Base-by-base conservation (phyloP, 352 stramenopile genomes). In the Globisporangium iwayamae region DNA sequence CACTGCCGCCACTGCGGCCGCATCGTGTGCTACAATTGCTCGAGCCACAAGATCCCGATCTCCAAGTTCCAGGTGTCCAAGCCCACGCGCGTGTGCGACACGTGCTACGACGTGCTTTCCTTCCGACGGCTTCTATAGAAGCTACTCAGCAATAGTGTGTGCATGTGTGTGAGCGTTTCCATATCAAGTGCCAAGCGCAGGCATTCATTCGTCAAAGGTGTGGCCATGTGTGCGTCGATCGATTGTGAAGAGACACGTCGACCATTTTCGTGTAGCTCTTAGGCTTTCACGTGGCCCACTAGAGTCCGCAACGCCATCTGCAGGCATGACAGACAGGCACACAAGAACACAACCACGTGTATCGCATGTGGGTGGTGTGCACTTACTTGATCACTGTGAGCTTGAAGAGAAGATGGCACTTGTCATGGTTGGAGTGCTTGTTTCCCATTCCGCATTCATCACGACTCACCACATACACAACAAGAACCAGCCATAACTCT, bases 11-110 rank as follows among this genome's bases (percentile, higher is more conserved):
- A 95, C 57, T 95, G 87, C 53, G 87, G 87, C 6, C 87, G 87
- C 63, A 85, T 85, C 51, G 69, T 95, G 41, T 95, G 87, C 71
- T 91, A 92, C 77, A 93, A 90, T 57, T 95, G 87, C 70, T 93
- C 83, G 7, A 90, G 79, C 67, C 86, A 91, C 72, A 91, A 88
- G 67, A 91, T 93, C 53, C 69, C 81, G 30, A 90, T 95, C 61
- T 80, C 85, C 20, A 95, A 95, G 72, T 95, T 95, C 67, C 75
- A 93, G 63, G 56, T 89, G 10, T 64, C 79, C 38, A 89, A 87
- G 53, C 78, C 82, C 4, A 69, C 80, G 47, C 85, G 87, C 36
- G 85, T 95, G n/a, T 95, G 87, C 48, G 81, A 90, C 43, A 91
- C 85, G 0, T 95, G 87, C 71, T 91, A 81, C 54, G 87, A 95